These are phyloP conservation scores for Mortierella sp. DNA, from an alignment of 371 early-diverging fungal species.

Conservation along the genomic window DNA sequence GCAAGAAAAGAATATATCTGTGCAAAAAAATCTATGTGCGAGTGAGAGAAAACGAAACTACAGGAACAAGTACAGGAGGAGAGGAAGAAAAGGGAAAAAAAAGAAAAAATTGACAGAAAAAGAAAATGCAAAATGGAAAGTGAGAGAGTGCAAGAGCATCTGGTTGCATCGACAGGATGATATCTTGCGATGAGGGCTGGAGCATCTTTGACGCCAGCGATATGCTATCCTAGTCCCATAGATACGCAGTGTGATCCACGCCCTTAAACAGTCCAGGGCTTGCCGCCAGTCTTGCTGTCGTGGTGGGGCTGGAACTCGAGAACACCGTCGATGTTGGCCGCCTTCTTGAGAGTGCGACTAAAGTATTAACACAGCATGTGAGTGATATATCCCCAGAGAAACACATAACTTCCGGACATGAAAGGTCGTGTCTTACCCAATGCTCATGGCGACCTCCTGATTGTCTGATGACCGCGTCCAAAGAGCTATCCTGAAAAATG, in stretches of 20 bases:
- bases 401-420: too few relatives aligned
- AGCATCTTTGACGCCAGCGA: too few relatives aligned
- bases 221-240: too few relatives aligned
- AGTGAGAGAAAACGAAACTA: too few relatives aligned
- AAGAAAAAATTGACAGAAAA: slow-evolving; percentile 4
- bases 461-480: slow-evolving; percentile 89
- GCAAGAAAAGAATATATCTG: too few relatives aligned
- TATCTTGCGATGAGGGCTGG: neutral
- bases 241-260: too few relatives aligned
- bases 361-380: neutral
- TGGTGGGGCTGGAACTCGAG: slow-evolving; percentile 51
- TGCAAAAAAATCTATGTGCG: too few relatives aligned
- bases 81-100: neutral
- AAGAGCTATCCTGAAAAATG: slow-evolving; percentile 84
- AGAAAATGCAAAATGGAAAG: slow-evolving; percentile 4
- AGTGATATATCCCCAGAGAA: neutral
- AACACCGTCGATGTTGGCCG: slow-evolving; percentile 36
- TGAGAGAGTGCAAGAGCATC: slow-evolving; percentile 1
- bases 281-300: slow-evolving; percentile 35
- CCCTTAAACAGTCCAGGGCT: slow-evolving; percentile 51
- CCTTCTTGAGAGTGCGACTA: slow-evolving; percentile 47
- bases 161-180: too few relatives aligned
- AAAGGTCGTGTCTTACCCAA: slow-evolving; percentile 67
- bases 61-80: neutral
- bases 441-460: slow-evolving; percentile 66